Evolutionary conservation across 2,329 filamentous ascomycete genomes (phyloP).

Genomic region (Alternaria sp.): DNA sequence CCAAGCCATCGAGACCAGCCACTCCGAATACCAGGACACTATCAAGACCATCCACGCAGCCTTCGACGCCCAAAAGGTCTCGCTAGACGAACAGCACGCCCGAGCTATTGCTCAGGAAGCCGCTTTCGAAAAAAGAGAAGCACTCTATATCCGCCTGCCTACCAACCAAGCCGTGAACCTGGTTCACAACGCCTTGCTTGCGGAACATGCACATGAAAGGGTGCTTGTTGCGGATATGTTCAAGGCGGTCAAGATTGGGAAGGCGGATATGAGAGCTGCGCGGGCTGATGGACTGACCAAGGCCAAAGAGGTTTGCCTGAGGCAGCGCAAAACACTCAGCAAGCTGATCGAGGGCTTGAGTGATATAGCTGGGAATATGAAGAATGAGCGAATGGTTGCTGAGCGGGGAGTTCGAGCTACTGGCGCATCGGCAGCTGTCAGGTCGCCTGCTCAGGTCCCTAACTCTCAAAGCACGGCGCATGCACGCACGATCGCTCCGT

Average conservation of each 20-base stretch:
- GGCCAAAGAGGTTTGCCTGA: background rate
- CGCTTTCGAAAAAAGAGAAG: background rate
- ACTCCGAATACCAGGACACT: too few relatives aligned
- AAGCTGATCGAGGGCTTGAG: background rate
- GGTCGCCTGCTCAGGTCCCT: too few relatives aligned
- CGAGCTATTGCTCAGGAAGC: background rate
- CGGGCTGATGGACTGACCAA: background rate
- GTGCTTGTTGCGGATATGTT: background rate
- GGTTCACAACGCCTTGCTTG: background rate
- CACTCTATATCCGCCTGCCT: background rate
- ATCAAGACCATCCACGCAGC: too few relatives aligned
- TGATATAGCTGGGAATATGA: background rate
- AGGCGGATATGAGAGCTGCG: background rate
- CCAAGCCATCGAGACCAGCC: too few relatives aligned
- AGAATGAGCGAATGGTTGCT: too few relatives aligned
- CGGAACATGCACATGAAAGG: background rate
- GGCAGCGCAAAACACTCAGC: background rate
- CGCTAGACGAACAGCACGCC: background rate
- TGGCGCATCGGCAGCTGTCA: too few relatives aligned
- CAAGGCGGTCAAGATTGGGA: background rate
- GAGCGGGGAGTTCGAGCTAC: too few relatives aligned
- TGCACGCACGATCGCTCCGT: too few relatives aligned
- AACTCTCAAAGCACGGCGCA: too few relatives aligned
- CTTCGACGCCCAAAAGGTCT: background rate
- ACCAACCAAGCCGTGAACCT: background rate